These are phyloP conservation scores for Pythium brachiatum DNA, from an alignment of 352 stramenopile genomes.

Conservation along the genomic window DNA sequence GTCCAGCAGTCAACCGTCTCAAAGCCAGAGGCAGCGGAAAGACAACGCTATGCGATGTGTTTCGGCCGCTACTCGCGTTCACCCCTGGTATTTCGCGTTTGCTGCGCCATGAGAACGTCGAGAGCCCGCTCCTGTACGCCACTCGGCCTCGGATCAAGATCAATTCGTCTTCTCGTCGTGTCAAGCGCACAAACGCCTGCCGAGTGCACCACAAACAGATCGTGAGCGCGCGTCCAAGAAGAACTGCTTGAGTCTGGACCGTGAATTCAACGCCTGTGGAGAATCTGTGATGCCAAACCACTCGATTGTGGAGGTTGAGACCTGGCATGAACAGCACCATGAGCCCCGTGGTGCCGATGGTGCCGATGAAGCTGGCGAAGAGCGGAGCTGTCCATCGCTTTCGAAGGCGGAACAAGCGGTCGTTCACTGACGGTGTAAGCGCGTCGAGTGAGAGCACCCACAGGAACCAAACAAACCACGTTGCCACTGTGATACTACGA, in stretches of 20 bases:
- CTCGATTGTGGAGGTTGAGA: background rate
- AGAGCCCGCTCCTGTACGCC: background rate
- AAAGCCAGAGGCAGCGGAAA: background rate
- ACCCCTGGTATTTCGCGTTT: background rate
- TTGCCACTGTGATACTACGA: background rate
- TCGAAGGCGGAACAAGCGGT: constrained; percentile 1
- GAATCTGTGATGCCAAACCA: constrained; percentile 7
- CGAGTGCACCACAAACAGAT: constrained; percentile 3
- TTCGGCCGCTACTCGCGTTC: background rate
- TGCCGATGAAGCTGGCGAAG: constrained; percentile 1
- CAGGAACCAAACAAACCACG: constrained; percentile 10
- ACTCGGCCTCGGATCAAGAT: background rate
- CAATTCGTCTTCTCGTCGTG: background rate
- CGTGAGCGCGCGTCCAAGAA: background rate
- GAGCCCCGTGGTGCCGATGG: background rate
- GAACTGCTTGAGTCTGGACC: background rate
- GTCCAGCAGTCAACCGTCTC: background rate
- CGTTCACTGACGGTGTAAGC: constrained; percentile 3
- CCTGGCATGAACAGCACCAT: constrained; percentile 2
- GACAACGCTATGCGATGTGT: background rate
- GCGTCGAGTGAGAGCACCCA: constrained; percentile 11
- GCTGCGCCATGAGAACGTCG: background rate
- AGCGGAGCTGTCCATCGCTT: constrained; percentile 10
- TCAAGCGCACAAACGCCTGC: background rate
- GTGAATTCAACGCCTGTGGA: background rate